These are phyloP conservation scores for Gymnopilus dilepis DNA, from an alignment of 768 basidiomycete genomes.

Conservation along the genomic window DNA sequence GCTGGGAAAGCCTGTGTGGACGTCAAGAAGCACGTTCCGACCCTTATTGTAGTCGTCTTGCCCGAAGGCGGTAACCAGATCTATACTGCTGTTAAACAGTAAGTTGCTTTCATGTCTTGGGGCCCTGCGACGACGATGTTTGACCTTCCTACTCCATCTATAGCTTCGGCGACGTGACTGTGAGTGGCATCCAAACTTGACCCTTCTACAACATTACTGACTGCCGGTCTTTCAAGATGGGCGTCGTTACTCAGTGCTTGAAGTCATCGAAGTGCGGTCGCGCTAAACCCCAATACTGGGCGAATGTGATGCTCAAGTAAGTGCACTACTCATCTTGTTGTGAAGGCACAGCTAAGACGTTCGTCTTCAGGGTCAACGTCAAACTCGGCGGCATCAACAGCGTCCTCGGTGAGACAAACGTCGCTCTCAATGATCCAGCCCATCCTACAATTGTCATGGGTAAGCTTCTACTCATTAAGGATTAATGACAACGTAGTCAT, in stretches of 20 bases:
- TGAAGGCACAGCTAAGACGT: too few species aligned
- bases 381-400: constrained; percentile 86
- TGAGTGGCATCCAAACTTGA: constrained; percentile 21
- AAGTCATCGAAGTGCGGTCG: constrained; percentile 64
- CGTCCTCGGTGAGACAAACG: constrained; percentile 62
- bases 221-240: constrained; percentile 55
- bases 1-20: constrained; percentile 53
- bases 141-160: neutral
- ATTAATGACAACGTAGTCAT: neutral
- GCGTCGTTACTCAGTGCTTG: constrained; percentile 83
- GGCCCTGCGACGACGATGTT: neutral
- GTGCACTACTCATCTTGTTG: constrained; percentile 24
- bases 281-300: constrained; percentile 79
- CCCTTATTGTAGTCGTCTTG: constrained; percentile 69
- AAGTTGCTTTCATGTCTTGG: constrained; percentile 37
- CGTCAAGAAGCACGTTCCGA: constrained; percentile 49
- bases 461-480: constrained; percentile 29
- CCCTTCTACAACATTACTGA: neutral
- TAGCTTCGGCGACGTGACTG: constrained; percentile 67
- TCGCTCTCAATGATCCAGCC: constrained; percentile 58
- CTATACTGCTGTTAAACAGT: constrained; percentile 83
- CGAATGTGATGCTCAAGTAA: constrained; percentile 82
- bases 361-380: constrained; percentile 74
- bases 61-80: constrained; percentile 77
- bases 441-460: constrained; percentile 84